Evolutionary conservation across 441 rosid species (phyloP).

Genomic region (Gossypium trilobum): DNA sequence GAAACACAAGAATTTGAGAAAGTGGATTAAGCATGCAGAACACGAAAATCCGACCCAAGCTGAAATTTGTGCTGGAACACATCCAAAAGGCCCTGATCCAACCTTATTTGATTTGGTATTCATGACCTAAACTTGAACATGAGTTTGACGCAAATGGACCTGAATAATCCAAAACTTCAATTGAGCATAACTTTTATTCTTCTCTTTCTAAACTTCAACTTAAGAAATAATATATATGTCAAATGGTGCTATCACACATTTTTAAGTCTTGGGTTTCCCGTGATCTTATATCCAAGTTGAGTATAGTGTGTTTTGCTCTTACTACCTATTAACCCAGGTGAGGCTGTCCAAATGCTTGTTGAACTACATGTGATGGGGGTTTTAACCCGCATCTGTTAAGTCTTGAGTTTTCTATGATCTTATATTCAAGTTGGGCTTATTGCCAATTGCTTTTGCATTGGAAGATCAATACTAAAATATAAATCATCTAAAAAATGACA

Average conservation of each 20-base stretch:
- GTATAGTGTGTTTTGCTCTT: not conserved
- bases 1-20: conserved; percentile 7
- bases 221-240: not conserved
- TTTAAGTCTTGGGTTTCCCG: not conserved
- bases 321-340: not conserved
- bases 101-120: not conserved
- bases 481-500: not conserved
- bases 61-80: not conserved
- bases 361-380: not conserved
- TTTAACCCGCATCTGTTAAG: not conserved
- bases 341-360: not conserved
- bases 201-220: not conserved
- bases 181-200: not conserved
- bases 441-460: not conserved
- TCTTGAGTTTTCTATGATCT: not conserved
- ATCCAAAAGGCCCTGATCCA: not conserved
- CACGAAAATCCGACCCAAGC: conserved; percentile 2
- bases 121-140: not conserved
- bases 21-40: not conserved
- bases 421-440: not conserved
- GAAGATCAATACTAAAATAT: not conserved
- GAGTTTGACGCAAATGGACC: not conserved
- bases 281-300: not conserved
- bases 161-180: conserved; percentile 1
- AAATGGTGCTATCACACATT: not conserved